A percentile compares a stretch with the other conserved stretches of the same genome.
Evolutionary conservation across 345 rosid species (phyloP).

Genomic region (Tarenaya hassleriana): DNA sequence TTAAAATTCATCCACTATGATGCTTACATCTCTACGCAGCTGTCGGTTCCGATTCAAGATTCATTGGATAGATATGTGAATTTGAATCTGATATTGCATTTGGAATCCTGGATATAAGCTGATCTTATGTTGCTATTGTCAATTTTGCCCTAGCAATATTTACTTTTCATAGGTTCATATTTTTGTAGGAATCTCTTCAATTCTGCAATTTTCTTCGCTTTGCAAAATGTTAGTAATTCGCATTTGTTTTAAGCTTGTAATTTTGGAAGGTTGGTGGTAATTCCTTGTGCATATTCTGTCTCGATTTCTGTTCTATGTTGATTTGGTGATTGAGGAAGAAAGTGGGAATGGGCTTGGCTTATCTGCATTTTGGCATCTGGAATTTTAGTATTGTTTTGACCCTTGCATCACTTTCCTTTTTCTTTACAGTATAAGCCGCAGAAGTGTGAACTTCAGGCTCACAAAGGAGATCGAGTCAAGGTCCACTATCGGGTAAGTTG

Average conservation of each 20-base stretch:
- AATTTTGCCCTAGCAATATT: no score
- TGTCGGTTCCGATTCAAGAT: background rate
- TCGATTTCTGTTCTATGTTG: background rate
- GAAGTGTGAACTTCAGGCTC: conserved; percentile 78
- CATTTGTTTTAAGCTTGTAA: no score
- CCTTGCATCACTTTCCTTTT: background rate
- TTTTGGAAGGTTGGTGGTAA: no score
- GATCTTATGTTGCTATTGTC: no score
- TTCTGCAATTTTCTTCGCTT: no score
- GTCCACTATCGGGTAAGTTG: conserved; percentile 84
- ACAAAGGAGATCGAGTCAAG: conserved; percentile 81
- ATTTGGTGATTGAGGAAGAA: background rate
- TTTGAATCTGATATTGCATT: no score
- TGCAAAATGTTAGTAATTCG: no score
- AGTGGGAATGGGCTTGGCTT: background rate
- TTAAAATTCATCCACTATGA: background rate
- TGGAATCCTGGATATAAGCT: no score
- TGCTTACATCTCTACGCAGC: background rate
- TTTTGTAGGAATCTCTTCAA: no score
- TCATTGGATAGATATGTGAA: no score
- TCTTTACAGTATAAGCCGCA: conserved; percentile 56
- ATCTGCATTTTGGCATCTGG: background rate
- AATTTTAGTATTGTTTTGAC: background rate
- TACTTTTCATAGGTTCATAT: no score
- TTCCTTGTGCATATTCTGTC: background rate